Evolutionary conservation across 129 eudicot genomes (phyloP), one percentile per base, ranked within the genome.

Genomic region (Mikania micrantha): DNA sequence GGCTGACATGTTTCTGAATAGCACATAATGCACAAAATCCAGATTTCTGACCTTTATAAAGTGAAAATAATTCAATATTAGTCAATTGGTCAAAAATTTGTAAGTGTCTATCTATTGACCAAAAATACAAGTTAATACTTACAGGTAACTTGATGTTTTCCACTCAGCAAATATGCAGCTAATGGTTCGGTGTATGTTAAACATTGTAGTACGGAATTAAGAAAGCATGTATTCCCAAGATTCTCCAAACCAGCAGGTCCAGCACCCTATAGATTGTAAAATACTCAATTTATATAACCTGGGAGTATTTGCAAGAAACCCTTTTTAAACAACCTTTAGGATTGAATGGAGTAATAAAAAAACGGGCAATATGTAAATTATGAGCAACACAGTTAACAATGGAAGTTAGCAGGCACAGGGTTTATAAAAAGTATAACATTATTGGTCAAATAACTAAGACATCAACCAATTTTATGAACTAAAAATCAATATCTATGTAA

Each of bases 21-120:
- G 99, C 95, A 78, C 99, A 93, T 24, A 93, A 80, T 50, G 96
- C 96, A 77, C 99, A 93, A 74, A 93, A 93, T 42, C 96, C 99
- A 79, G 95, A 80, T 59, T 77, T 81, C 39, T 83, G 95, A 31
- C 98, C 98, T 93, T 61, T 82, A 81, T 9, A 60, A 66, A 70
- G 48, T 9, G 19, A 31, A 56, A 5, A 38, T 9, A 27, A 21
- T 56, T 27, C 28, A 15, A 64, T 22, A 29, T n/a, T 48, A 24
- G 66, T 40, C 9, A 1, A 31, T 58, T n/a, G n/a, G n/a, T n/a
- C n/a, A n/a, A n/a, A n/a, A n/a, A 59, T 15, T 36, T 50, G 22
- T 8, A 13, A 12, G 49, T 40, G 65, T 31, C 31, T 52, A 73
- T 15, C 58, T 16, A 20, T 27, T 15, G 57, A 39, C 15, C 24